These are phyloP conservation scores for Aspergillus baeticus DNA, from an alignment of 495 filamentous ascomycete species.

Conservation along the genomic window DNA sequence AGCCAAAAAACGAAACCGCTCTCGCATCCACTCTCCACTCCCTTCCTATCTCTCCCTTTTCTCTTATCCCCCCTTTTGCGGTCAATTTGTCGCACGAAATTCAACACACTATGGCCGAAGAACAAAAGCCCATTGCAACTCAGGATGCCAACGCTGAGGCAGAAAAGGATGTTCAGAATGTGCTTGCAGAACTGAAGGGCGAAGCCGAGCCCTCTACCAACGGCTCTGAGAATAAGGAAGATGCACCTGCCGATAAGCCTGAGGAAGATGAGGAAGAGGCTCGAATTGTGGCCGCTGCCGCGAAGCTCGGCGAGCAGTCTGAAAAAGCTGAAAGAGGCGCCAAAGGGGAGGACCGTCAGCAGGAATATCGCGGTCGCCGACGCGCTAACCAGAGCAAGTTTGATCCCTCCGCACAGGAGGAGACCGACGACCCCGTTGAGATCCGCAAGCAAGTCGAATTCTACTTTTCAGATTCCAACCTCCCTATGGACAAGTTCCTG, in stretches of 20 bases:
- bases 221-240: slow-evolving; percentile 26
- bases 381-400: slow-evolving; percentile 56
- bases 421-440: slow-evolving; percentile 68
- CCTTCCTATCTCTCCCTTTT: neutral
- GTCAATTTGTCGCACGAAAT: neutral
- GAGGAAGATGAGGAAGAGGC: slow-evolving; percentile 43
- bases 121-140: slow-evolving; percentile 33
- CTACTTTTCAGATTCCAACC: slow-evolving; percentile 93
- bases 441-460: slow-evolving; percentile 94
- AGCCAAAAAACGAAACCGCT: neutral
- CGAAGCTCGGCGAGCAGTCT: slow-evolving; percentile 45
- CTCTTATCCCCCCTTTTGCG: neutral
- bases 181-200: slow-evolving; percentile 48
- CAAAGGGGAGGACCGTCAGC: slow-evolving; percentile 14
- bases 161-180: slow-evolving; percentile 47
- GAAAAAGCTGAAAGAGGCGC: slow-evolving; percentile 31
- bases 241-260: slow-evolving; percentile 26
- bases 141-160: slow-evolving; percentile 40
- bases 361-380: slow-evolving; percentile 14
- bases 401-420: slow-evolving; percentile 59
- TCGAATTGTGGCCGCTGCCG: slow-evolving; percentile 44
- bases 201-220: slow-evolving; percentile 26
- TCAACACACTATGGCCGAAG: slow-evolving; percentile 37
- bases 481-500: slow-evolving; percentile 83
- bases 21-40: neutral